phyloP scores from a whole-genome alignment of 768 basidiomycete genomes.

The Suillus ampliporus region DNA sequence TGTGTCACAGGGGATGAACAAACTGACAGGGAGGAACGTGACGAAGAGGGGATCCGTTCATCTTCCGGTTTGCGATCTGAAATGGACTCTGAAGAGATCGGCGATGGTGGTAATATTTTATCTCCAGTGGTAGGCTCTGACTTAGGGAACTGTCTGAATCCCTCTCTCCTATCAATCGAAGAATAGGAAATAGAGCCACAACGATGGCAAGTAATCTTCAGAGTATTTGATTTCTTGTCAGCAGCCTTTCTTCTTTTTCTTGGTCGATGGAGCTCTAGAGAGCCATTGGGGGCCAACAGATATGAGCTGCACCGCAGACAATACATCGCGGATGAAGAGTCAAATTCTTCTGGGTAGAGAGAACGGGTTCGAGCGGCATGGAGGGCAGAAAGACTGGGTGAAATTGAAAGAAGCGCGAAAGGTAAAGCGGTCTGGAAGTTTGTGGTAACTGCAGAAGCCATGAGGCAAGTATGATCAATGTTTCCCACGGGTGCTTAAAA shows the following conservation, averaged over 20 bases:
- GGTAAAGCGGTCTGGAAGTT: conserved; percentile 57
- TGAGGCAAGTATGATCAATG: background rate
- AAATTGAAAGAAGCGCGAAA: conserved; percentile 52
- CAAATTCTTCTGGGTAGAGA: conserved; percentile 33
- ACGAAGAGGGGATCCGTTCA: background rate
- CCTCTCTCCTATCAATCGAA: background rate
- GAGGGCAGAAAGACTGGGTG: conserved; percentile 66
- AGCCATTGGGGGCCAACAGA: conserved; percentile 46
- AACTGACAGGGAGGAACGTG: conserved; percentile 11
- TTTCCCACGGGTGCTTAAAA: conserved; percentile 14
- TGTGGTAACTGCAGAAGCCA: conserved; percentile 34
- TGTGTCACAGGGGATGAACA: background rate
- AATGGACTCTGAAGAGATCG: background rate
- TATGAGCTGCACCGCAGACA: conserved; percentile 63
- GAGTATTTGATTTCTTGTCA: conserved; percentile 8
- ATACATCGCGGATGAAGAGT: conserved; percentile 30
- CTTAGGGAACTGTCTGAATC: background rate
- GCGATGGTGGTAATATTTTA: background rate
- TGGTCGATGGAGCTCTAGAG: conserved; percentile 41
- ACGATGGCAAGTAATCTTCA: conserved; percentile 23
- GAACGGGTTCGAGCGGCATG: conserved; percentile 52
- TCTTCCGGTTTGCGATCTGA: background rate
- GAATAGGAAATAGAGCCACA: conserved; percentile 25
- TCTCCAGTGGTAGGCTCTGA: conserved; percentile 4
- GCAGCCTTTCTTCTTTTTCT: conserved; percentile 29